Base-by-base conservation (phyloP, 2,329 filamentous ascomycete genomes). In the Trichoderma koningiopsis region DNA sequence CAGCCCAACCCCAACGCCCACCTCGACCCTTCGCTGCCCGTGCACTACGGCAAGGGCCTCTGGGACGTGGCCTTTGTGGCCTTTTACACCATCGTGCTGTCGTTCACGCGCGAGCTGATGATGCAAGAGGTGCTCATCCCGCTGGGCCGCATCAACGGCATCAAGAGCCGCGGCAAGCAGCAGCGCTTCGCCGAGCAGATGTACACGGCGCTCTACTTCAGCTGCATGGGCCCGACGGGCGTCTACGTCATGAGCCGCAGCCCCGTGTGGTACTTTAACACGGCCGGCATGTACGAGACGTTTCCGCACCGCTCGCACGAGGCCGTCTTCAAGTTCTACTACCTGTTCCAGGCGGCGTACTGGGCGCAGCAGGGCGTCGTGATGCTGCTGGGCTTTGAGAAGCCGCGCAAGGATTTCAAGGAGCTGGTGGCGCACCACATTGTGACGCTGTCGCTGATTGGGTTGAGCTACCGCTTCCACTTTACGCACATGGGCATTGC, bases 331-430 rank as follows among this genome's bases (percentile, higher is more conserved):
- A 97, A 97, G 84, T 93, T 94, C 68, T 97, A 97, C 82, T 97
- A 97, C 79, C 85, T 97, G 69, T 91, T 97, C 74, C 90, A 97
- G 81, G 94, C 93, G 43, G 91, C 91, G 71, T 97, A 97, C 85
- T 97, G 94, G 94, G 89, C 92, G 3, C 94, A 97, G 84, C 94
- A 97, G 83, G 91, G 91, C 52, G 91, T 97, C 74, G 94, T 97
- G 19, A 83, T 97, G 71, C 75, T 96, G 70, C 83, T 97, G 60
- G 91, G 92, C 79, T 86, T 97, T 79, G 94, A 97, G 85, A 96
- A 96, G 84, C 94, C 91, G 33, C 85, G 94, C 70, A 97, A 97
- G 83, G 94, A 97, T 80, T 97, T 94, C 81, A 94, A 92, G 81
- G 94, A 97, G 83, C 86, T 97, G 63, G 92, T 97, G 58, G 88